These are phyloP conservation scores for Naganishia onofrii DNA, from an alignment of 768 basidiomycete species.

Conservation along the genomic window DNA sequence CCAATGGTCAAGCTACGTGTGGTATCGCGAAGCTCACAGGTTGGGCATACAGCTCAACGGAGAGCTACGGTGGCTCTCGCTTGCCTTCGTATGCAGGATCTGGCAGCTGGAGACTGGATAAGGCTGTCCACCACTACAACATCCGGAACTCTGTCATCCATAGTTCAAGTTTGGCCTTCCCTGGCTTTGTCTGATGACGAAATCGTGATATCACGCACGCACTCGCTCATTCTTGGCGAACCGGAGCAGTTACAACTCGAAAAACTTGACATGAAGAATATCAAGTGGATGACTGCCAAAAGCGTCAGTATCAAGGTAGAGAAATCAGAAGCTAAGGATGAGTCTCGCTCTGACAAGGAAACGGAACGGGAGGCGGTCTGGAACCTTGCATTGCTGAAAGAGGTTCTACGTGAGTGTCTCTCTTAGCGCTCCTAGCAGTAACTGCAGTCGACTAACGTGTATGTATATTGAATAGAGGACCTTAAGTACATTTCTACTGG, in stretches of 20 bases:
- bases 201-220: conserved; percentile 2
- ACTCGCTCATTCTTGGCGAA: conserved; percentile 5
- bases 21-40: background rate
- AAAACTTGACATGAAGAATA: conserved; percentile 4
- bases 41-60: conserved; percentile 2
- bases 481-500: conserved; percentile 16
- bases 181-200: conserved; percentile 8
- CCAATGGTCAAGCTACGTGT: conserved; percentile 1
- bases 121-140: background rate
- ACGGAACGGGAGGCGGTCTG: conserved; percentile 40
- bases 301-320: conserved; percentile 5
- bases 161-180: conserved; percentile 10
- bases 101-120: conserved; percentile 21
- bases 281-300: conserved; percentile 27
- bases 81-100: background rate
- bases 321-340: background rate
- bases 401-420: conserved; percentile 27
- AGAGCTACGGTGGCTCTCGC: conserved; percentile 8
- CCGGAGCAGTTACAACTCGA: conserved; percentile 7
- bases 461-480: conserved; percentile 5
- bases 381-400: conserved; percentile 41
- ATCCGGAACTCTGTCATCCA: background rate
- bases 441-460: background rate
- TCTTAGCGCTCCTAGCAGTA: background rate
- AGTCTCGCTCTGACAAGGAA: conserved; percentile 2